Percentiles rank a stretch among this genome's conserved stretches.
Evolutionary conservation across 2,329 filamentous ascomycete genomes (phyloP).

Genomic region (Aspergillus sp.): DNA sequence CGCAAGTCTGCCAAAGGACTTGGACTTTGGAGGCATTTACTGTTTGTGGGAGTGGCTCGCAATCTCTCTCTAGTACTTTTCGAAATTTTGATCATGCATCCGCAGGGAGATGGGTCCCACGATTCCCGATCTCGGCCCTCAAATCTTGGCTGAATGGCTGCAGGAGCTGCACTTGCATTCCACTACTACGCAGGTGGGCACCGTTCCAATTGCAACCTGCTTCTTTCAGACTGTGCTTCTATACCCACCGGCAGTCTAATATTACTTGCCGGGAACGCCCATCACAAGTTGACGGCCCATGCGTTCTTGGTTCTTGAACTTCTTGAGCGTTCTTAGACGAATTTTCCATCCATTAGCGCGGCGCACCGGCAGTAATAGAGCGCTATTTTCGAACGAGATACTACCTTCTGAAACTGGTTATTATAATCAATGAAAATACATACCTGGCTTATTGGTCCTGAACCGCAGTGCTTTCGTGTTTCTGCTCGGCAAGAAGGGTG

Average conservation of each 20-base stretch:
- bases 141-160: background rate
- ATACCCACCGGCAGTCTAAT: background rate
- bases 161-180: background rate
- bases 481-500: no score
- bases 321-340: background rate
- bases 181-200: background rate
- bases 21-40: background rate
- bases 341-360: conserved; percentile 18
- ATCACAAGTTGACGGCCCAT: background rate
- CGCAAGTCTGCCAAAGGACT: background rate
- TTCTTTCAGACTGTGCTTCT: background rate
- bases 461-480: no score
- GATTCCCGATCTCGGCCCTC: background rate
- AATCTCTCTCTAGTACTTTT: background rate
- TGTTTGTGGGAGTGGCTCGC: background rate
- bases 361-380: conserved; percentile 5
- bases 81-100: background rate
- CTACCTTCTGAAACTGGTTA: background rate
- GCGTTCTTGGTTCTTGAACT: background rate
- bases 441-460: no score
- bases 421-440: background rate
- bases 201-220: background rate
- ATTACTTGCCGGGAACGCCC: background rate
- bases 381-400: background rate
- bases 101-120: background rate